Conservation (phyloP, 768 basidiomycete species). For the Lactarius quietus region DNA sequence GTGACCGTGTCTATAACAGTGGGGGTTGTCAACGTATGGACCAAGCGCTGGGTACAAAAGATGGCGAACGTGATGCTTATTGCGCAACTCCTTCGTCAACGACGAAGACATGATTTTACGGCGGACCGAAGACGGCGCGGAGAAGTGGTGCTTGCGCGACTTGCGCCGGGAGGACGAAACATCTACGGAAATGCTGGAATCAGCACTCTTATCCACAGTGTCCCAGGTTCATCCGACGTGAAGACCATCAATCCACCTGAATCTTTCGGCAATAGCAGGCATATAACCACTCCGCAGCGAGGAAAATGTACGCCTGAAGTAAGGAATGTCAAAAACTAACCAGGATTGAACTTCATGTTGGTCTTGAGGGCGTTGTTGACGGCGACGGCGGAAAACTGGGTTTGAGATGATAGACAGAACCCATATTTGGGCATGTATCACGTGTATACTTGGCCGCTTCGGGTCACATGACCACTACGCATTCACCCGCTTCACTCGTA, state of each 20-base stretch:
- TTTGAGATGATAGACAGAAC: conserved; percentile 7
- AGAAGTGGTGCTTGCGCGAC: conserved; percentile 97
- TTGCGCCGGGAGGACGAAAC: conserved; percentile 95
- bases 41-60: neutral
- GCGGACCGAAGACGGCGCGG: conserved; percentile 89
- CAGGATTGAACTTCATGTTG: conserved; percentile 83
- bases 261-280: conserved; percentile 30
- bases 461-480: conserved; percentile 1
- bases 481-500: no score
- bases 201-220: conserved; percentile 33
- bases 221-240: conserved; percentile 9
- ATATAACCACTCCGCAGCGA: conserved; percentile 27
- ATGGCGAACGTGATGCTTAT: conserved; percentile 77
- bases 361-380: conserved; percentile 50
- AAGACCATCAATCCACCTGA: conserved; percentile 54
- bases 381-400: conserved; percentile 39
- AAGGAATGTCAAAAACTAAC: conserved; percentile 48
- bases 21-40: conserved; percentile 10
- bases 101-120: conserved; percentile 98
- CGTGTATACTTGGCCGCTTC: neutral
- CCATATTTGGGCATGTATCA: conserved; percentile 25
- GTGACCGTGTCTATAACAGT: conserved; percentile 66
- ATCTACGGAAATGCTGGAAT: conserved; percentile 44
- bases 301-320: conserved; percentile 26
- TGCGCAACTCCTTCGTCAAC: conserved; percentile 91